Percentiles rank a stretch among this genome's conserved stretches.
These are phyloP conservation scores for Trichophyton verrucosum DNA, from an alignment of 2,329 filamentous ascomycete genomes.

Conservation along the genomic window DNA sequence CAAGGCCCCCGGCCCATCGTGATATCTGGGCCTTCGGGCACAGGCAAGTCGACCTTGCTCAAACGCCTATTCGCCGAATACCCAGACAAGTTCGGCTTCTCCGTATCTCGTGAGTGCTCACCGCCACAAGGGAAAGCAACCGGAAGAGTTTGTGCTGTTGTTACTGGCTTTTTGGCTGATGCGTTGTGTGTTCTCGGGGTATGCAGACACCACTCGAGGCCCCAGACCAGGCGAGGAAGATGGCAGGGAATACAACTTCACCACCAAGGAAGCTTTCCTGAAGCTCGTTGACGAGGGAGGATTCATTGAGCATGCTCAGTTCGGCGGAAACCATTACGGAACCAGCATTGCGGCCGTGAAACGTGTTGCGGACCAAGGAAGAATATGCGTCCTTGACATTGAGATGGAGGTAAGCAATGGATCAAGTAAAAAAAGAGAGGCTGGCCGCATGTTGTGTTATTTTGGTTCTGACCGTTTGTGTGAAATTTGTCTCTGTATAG, in stretches of 20 bases:
- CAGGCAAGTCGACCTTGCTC: constrained; percentile 33
- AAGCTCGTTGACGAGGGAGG: constrained; percentile 53
- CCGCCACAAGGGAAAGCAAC: background rate
- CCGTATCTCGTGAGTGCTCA: constrained; percentile 25
- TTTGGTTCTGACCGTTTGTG: background rate
- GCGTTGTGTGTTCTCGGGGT: background rate
- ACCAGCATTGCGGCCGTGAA: constrained; percentile 69
- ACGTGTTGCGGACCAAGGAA: constrained; percentile 57
- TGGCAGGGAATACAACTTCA: constrained; percentile 72
- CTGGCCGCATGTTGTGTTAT: background rate
- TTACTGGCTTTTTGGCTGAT: background rate
- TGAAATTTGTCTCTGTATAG: constrained; percentile 23
- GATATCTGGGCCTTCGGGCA: constrained; percentile 31
- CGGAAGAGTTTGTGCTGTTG: background rate
- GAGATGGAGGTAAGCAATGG: constrained; percentile 65
- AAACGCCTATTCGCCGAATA: constrained; percentile 31
- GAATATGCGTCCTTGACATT: constrained; percentile 78
- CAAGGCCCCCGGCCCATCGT: constrained; percentile 30
- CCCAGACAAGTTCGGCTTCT: constrained; percentile 34
- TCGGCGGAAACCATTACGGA: constrained; percentile 77
- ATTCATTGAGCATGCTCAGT: constrained; percentile 80
- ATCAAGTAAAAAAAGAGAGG: background rate
- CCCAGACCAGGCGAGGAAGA: constrained; percentile 64
- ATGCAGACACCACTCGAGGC: constrained; percentile 60
- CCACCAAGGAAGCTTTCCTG: constrained; percentile 54